Conservation (phyloP, 192 early-diverging fungal genomes). For the Podila horticola region DNA sequence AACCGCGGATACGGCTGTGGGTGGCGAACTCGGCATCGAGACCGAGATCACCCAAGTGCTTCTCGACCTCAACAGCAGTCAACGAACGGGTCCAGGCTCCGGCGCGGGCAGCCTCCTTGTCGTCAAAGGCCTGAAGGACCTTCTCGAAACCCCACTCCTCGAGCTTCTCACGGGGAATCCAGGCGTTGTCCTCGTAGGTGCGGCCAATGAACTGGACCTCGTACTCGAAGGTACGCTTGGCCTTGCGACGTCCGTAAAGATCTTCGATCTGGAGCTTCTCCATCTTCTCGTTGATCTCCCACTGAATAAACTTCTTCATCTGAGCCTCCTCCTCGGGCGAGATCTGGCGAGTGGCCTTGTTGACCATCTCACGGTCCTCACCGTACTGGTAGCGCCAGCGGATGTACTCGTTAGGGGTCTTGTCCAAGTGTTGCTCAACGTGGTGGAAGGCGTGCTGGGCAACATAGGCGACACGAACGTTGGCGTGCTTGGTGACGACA, state of each 20-base stretch:
- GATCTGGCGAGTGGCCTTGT: constrained; percentile 77
- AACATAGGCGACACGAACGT: constrained; percentile 86
- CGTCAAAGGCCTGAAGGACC: constrained; percentile 63
- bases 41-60: constrained; percentile 83
- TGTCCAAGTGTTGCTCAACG: constrained; percentile 82
- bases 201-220: constrained; percentile 80
- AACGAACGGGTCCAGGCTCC: constrained; percentile 78
- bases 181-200: constrained; percentile 79
- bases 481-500: constrained; percentile 83
- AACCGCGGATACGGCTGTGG: constrained; percentile 74
- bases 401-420: constrained; percentile 65
- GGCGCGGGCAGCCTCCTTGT: constrained; percentile 75
- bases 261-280: constrained; percentile 63
- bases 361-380: constrained; percentile 81
- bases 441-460: constrained; percentile 92
- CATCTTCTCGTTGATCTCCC: constrained; percentile 57
- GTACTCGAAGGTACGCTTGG: constrained; percentile 72
- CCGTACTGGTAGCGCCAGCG: constrained; percentile 84
- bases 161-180: constrained; percentile 73
- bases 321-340: constrained; percentile 70
- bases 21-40: constrained; percentile 81
- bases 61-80: constrained; percentile 73
- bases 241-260: constrained; percentile 75
- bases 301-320: constrained; percentile 56
- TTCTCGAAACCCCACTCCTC: constrained; percentile 85